phyloP scores from a whole-genome alignment of 345 rosid genomes.

The Rhizophora apiculata region DNA sequence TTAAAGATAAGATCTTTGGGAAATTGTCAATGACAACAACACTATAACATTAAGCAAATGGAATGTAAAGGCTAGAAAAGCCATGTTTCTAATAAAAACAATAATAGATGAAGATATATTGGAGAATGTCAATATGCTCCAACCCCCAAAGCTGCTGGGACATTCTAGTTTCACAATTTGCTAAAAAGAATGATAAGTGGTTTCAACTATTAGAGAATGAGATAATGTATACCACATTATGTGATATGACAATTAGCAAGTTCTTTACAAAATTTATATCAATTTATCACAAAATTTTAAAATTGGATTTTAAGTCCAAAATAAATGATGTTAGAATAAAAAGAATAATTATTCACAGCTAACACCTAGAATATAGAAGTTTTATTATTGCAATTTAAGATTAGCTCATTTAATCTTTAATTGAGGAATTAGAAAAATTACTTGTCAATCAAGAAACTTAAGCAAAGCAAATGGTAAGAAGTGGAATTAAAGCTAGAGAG shows the following conservation, averaged over 20 bases:
- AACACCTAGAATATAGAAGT: too few relatives aligned
- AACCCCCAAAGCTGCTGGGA: neutral
- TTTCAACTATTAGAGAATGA: neutral
- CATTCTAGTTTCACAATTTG: neutral
- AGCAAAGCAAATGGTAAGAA: too few relatives aligned
- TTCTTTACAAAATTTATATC: neutral
- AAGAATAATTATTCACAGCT: neutral
- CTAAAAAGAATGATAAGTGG: neutral
- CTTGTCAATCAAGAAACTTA: neutral
- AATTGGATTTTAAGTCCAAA: neutral
- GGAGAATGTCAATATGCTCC: neutral
- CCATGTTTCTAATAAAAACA: neutral
- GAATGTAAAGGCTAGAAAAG: neutral
- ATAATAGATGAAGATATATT: neutral
- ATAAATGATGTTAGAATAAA: neutral
- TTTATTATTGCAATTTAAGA: neutral
- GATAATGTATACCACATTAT: neutral
- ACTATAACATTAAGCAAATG: neutral
- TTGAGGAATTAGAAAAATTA: neutral
- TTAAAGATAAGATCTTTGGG: neutral
- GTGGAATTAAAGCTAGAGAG: too few relatives aligned
- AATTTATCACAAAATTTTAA: neutral
- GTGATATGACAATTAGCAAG: neutral
- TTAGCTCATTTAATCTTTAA: neutral
- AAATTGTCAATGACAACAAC: too few relatives aligned